These are phyloP conservation scores for Pleomassaria siparia DNA, from an alignment of 2,329 filamentous ascomycete species.

Conservation along the genomic window DNA sequence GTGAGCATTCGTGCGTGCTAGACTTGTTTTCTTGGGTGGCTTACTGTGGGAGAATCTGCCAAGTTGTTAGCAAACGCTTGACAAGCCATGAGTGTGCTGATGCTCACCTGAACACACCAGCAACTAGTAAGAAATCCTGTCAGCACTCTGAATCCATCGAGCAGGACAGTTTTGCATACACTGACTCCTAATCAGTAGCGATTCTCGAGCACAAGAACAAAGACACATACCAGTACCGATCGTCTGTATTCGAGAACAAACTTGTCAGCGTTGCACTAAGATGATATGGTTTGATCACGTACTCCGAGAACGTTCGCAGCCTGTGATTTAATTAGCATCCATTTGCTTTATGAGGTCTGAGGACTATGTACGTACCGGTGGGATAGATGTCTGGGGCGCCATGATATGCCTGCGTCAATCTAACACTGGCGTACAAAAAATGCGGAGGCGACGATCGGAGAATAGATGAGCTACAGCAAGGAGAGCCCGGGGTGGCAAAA, in stretches of 20 bases:
- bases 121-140: constrained; percentile 30
- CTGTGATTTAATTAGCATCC: no score
- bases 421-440: not conserved
- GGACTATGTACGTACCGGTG: constrained; percentile 33
- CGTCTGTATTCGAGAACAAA: constrained; percentile 25
- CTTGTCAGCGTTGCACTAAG: not conserved
- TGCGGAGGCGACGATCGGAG: not conserved
- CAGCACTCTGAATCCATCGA: not conserved
- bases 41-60: constrained; percentile 40
- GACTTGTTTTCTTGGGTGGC: constrained; percentile 26
- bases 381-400: constrained; percentile 40
- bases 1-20: constrained; percentile 24
- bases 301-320: constrained; percentile 44
- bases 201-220: not conserved
- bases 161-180: constrained; percentile 13
- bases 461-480: not conserved
- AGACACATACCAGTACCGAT: constrained; percentile 39
- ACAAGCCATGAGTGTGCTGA: not conserved
- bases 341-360: no score
- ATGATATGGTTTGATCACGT: constrained; percentile 14
- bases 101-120: constrained; percentile 46
- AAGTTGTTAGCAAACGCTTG: constrained; percentile 12
- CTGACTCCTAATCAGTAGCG: constrained; percentile 11
- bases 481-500: constrained; percentile 3
- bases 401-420: constrained; percentile 11